Conservation (phyloP, 805 yeast species). For the Wickerhamiella occidentalis region DNA sequence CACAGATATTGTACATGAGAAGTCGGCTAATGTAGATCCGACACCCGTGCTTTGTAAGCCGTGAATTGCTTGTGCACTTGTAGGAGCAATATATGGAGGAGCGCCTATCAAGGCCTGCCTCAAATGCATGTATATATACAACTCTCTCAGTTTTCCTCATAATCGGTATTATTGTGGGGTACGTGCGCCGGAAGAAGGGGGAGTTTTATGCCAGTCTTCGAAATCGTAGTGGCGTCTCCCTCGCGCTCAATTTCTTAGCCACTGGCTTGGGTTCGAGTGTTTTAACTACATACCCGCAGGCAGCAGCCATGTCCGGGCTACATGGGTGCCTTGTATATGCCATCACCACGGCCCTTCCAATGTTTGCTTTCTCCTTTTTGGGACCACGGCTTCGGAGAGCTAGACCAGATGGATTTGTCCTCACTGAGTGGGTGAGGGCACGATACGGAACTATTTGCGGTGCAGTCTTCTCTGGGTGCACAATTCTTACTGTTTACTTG, state of each 20-base stretch:
- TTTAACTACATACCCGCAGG: conserved; percentile 71
- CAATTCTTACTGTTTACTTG: conserved; percentile 71
- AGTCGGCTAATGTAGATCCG: too few relatives aligned
- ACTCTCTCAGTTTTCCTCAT: conserved; percentile 45
- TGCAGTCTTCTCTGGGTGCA: conserved; percentile 63
- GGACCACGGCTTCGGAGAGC: conserved; percentile 69
- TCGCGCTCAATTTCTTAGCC: conserved; percentile 81
- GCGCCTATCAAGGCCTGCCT: conserved; percentile 25
- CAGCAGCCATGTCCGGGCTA: conserved; percentile 74
- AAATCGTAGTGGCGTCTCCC: conserved; percentile 65
- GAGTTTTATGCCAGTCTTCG: conserved; percentile 68
- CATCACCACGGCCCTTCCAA: conserved; percentile 68
- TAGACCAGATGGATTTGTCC: conserved; percentile 82
- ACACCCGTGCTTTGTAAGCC: not conserved
- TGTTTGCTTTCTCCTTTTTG: conserved; percentile 61
- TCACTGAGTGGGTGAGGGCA: conserved; percentile 84
- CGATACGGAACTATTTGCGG: conserved; percentile 66
- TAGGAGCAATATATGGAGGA: not conserved
- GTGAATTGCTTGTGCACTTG: too few relatives aligned
- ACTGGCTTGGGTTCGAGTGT: conserved; percentile 81
- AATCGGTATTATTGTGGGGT: conserved; percentile 49
- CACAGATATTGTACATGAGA: too few relatives aligned
- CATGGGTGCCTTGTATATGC: conserved; percentile 81
- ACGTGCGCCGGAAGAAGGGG: conserved; percentile 37
- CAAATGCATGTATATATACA: conserved; percentile 52